Base-by-base conservation (phyloP, 371 early-diverging fungal species). In the Fennellomyces sp. region DNA sequence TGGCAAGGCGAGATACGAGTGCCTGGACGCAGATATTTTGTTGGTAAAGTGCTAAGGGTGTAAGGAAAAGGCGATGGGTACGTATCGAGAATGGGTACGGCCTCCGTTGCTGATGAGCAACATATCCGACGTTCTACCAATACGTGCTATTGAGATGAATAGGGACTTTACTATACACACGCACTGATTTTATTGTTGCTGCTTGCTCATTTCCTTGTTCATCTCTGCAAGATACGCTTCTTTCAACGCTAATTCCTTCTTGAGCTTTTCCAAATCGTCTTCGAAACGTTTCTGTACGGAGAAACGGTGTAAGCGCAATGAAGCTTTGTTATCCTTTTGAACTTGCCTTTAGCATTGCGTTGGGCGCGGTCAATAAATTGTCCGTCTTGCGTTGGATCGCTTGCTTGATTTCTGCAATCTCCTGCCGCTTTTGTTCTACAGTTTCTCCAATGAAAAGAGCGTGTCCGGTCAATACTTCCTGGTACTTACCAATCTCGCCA, bases 351-450 rank as follows among this genome's bases (percentile, higher is more conserved):
- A 81, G 36, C 61, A 81, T 81, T 6, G 78, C 73, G 53, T 81
- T 81, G n/a, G 78, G 74, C 17, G 78, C 78, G 26, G 77, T 73
- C 1, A 65, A 52, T 13, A 76, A 51, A 69, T 81, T 76, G 1
- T 68, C 62, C 3, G 58, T 69, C 63, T 81, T 77, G 13, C 73
- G 52, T 39, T 81, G 74, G 52, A 81, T 77, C 12, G 78, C 74
- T 60, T 74, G 73, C 52, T 77, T 71, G 42, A 77, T 69, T 60
- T 77, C 81, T 28, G 67, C 60, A 61, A 81, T 77, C 60, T 81
- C 81, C 66, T 77, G 80, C n/a, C 69, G 73, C 58, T 80, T 80
- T 80, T 80, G 80, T 68, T 76, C 76, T 74, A 47, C 25, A 10
- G 23, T 21, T 13, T 2, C 21, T 47, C 1, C 13, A 25, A 52